These are phyloP conservation scores for Discostella stelligeroides DNA, from an alignment of 108 stramenopile genomes.

Conservation along the genomic window DNA sequence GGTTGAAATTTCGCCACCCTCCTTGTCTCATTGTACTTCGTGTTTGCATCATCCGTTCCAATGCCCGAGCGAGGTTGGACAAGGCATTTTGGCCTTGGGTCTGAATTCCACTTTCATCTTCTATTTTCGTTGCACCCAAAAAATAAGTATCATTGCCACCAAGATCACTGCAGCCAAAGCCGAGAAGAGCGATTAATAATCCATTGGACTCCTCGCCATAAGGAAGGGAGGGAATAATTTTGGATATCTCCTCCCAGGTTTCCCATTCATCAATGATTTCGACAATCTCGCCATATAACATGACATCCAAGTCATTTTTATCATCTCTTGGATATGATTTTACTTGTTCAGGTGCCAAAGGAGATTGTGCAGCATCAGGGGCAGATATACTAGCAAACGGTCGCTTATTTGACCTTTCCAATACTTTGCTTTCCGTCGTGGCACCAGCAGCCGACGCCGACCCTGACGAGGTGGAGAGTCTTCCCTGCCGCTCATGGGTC, in stretches of 20 bases:
- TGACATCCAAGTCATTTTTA: no score
- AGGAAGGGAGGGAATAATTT: constrained; percentile 24
- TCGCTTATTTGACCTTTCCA: background rate
- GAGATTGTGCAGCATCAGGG: background rate
- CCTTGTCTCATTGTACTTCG: background rate
- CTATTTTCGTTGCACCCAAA: constrained; percentile 9
- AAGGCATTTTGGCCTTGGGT: background rate
- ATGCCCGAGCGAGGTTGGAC: background rate
- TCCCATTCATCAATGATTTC: constrained; percentile 7
- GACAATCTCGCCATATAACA: no score
- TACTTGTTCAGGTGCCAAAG: background rate
- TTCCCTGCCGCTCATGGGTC: background rate
- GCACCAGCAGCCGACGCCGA: background rate
- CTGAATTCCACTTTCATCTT: background rate
- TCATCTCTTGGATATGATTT: background rate
- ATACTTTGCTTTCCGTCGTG: background rate
- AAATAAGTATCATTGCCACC: constrained; percentile 13
- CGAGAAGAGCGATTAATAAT: constrained; percentile 20
- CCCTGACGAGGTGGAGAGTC: background rate
- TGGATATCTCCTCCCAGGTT: constrained; percentile 32
- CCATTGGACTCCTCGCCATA: constrained; percentile 44
- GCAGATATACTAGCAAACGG: background rate
- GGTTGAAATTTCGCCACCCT: no score
- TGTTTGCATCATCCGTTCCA: background rate
- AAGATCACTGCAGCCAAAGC: background rate